These are phyloP conservation scores for Melampsora americana DNA, from an alignment of 1,284 basidiomycete genomes.

Conservation along the genomic window DNA sequence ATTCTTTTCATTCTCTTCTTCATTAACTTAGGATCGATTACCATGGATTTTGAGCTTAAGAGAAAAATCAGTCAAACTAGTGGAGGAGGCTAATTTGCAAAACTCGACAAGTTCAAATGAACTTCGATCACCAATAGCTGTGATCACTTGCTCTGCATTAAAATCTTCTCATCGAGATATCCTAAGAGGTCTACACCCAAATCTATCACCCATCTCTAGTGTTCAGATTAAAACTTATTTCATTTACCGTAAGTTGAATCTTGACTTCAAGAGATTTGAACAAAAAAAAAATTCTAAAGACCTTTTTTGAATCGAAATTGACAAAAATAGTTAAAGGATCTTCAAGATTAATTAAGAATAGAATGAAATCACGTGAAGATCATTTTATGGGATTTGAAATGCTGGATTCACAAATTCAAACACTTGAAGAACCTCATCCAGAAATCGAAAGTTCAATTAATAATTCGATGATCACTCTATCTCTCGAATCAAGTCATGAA, in stretches of 20 bases:
- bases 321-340: slow-evolving; percentile 15
- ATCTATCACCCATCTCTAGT: background rate
- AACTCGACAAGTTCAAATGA: background rate
- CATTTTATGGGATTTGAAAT: slow-evolving; percentile 35
- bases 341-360: slow-evolving; percentile 7
- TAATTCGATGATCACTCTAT: slow-evolving; percentile 19
- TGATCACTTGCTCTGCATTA: slow-evolving; percentile 52
- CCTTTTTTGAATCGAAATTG: background rate
- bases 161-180: slow-evolving; percentile 50
- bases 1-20: background rate
- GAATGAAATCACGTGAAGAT: slow-evolving; percentile 30
- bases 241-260: slow-evolving; percentile 23
- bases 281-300: background rate
- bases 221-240: slow-evolving; percentile 3
- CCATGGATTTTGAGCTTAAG: slow-evolving; percentile 50
- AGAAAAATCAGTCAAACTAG: slow-evolving; percentile 46
- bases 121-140: background rate
- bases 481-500: background rate
- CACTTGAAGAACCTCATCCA: slow-evolving; percentile 40
- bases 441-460: slow-evolving; percentile 11
- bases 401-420: slow-evolving; percentile 26
- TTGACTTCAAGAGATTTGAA: background rate
- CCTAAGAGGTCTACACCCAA: slow-evolving; percentile 42
- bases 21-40: slow-evolving; percentile 49
- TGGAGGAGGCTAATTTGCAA: background rate